Percentiles rank a stretch among this genome's conserved stretches.
phyloP scores from a whole-genome alignment of 495 filamentous ascomycete genomes.

The Aspergillus conjunctus region DNA sequence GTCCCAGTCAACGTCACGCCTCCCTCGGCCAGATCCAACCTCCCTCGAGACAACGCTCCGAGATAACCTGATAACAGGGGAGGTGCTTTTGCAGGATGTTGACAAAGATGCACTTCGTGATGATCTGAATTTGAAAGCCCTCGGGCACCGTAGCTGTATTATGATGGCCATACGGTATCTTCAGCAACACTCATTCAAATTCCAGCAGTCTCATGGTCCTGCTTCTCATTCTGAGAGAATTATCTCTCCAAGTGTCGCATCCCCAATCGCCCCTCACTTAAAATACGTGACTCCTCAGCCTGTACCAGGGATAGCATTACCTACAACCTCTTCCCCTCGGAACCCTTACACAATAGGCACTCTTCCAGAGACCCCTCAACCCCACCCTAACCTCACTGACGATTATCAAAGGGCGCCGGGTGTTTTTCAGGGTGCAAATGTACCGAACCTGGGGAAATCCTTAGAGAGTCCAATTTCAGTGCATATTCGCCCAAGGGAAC shows the following conservation, averaged over 20 bases:
- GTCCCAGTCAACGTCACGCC: constrained; percentile 30
- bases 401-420: too few species aligned
- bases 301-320: neutral
- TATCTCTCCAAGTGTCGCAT: neutral
- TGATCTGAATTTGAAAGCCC: constrained; percentile 51
- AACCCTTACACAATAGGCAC: neutral
- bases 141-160: constrained; percentile 50
- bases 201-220: constrained; percentile 20
- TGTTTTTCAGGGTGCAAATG: neutral
- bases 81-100: constrained; percentile 57
- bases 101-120: constrained; percentile 46
- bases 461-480: constrained; percentile 1
- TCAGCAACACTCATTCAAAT: constrained; percentile 44
- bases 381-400: neutral
- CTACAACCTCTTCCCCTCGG: neutral
- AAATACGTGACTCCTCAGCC: constrained; percentile 3
- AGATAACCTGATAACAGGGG: constrained; percentile 62
- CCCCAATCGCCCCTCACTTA: neutral
- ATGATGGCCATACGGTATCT: constrained; percentile 51
- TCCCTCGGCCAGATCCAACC: constrained; percentile 52
- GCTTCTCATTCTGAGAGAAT: neutral
- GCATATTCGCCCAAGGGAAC: constrained; percentile 27
- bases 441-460: neutral
- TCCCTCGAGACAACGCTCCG: constrained; percentile 56
- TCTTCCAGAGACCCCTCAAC: neutral